Base-by-base conservation (phyloP, 805 yeast species). In the Metschnikowia sp. region DNA sequence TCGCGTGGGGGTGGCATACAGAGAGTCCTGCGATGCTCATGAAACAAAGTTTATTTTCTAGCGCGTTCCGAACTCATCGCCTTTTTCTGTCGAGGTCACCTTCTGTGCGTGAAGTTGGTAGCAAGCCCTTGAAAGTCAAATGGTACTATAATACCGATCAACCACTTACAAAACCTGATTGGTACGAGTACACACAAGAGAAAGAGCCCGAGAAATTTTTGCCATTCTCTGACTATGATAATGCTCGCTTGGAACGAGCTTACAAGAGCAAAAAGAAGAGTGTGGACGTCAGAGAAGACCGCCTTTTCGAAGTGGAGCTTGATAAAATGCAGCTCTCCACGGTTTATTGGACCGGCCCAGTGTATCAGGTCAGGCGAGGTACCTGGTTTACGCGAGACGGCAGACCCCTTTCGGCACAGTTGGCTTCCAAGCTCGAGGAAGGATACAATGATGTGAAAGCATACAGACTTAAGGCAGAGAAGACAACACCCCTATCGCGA, bases 141-240 rank as follows among this genome's bases (percentile, higher is more conserved):
- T 90, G 97, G 97, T 89, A 80, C 61, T 85, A 88, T 57, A 92
- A 96, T 2, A 83, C 89, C 0, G 96, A 88, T 60, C 64, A 82
- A 7, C 96, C 97, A 1, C 62, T 71, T 10, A 65, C 79, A 8
- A 86, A 86, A 64, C 96, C 96, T 1, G 69, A 62, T 19, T 78
- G 83, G 65, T 75, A 72, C 52, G 61, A 74, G 15, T 87, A 85
- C 60, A 65, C 58, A 32, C 81, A 81, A 35, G 63, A 65, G 0
- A 69, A 72, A 37, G 64, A 70, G 3, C 81, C 96, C 0, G 62
- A 69, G 45, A 80, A 81, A 56, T 92, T 85, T 60, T 65, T 80
- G 12, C 83, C 88, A 2, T 91, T 91, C 61, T 75, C 88, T 0
- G 70, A 65, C 29, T 59, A 63, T 34, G 98, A 91, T 63, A 81